Percentiles rank a stretch among this genome's conserved stretches.
Evolutionary conservation across 345 rosid species (phyloP).

Genomic region (Lepidium africanum): DNA sequence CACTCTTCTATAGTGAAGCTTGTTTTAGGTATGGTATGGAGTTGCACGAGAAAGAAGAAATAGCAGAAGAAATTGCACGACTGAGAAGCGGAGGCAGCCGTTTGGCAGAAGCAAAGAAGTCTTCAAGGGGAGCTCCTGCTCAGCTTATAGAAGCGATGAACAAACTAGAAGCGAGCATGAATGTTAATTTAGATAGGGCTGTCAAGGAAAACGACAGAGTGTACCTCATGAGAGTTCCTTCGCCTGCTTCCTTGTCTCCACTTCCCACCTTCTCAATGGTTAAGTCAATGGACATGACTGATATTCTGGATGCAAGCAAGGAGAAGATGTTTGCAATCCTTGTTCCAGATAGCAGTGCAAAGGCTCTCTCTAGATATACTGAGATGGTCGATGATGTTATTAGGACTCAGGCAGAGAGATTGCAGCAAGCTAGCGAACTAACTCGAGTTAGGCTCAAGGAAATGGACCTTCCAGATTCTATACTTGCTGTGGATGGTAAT

Average conservation of each 20-base stretch:
- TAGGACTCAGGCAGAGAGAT: conserved; percentile 88
- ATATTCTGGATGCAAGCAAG: conserved; percentile 90
- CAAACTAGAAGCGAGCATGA: conserved; percentile 70
- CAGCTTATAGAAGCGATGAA: conserved; percentile 82
- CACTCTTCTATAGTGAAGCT: conserved; percentile 79
- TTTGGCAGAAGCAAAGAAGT: conserved; percentile 73
- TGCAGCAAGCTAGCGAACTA: conserved; percentile 95
- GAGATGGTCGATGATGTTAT: conserved; percentile 96
- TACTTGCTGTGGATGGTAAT: conserved; percentile 88
- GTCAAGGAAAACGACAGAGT: conserved; percentile 97
- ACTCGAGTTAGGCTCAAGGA: conserved; percentile 92
- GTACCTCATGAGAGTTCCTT: conserved; percentile 95
- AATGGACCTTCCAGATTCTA: conserved; percentile 98
- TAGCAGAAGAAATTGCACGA: conserved; percentile 92
- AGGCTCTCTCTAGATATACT: conserved; percentile 95
- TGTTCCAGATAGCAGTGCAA: conserved; percentile 96
- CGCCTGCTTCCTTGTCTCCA: conserved; percentile 67
- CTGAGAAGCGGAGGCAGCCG: conserved; percentile 63
- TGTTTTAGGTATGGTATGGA: conserved; percentile 78
- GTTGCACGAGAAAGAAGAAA: conserved; percentile 93
- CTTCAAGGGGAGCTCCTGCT: conserved; percentile 67
- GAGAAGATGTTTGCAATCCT: conserved; percentile 90
- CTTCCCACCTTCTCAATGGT: conserved; percentile 92
- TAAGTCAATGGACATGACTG: conserved; percentile 80
- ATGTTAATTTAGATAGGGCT: conserved; percentile 81